Evolutionary conservation across 306 rosid species (phyloP).

Genomic region (Lablab purpureus): DNA sequence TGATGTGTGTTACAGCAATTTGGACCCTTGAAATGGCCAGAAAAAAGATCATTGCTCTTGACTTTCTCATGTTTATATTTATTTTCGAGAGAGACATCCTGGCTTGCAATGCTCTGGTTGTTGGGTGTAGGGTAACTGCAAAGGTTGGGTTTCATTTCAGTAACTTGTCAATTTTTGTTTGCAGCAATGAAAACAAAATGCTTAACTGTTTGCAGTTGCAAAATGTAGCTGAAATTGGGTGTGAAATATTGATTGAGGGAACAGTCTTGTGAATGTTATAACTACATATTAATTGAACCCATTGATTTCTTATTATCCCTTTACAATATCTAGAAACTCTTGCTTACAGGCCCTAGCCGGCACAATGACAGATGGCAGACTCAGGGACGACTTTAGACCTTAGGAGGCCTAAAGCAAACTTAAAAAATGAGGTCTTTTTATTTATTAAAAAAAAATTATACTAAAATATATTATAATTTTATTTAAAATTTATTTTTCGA

Average conservation of each 20-base stretch:
- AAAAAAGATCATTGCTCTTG: conserved; percentile 29
- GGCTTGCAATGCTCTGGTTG: conserved; percentile 41
- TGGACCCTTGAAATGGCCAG: conserved; percentile 33
- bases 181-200: conserved; percentile 12
- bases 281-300: conserved; percentile 47
- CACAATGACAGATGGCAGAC: not conserved
- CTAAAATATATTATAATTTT: no score
- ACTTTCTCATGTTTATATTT: conserved; percentile 56
- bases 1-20: conserved; percentile 10
- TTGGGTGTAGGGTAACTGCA: conserved; percentile 36
- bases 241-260: conserved; percentile 25
- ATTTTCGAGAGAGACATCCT: conserved; percentile 33
- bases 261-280: conserved; percentile 58
- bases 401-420: no score
- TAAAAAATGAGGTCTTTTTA: no score
- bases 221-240: conserved; percentile 15
- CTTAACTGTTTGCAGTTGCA: not conserved
- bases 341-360: conserved; percentile 41
- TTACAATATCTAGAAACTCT: conserved; percentile 39
- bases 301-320: not conserved
- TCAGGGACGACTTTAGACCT: no score
- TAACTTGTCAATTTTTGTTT: not conserved
- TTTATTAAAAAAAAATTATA: no score
- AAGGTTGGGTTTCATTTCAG: conserved; percentile 39
- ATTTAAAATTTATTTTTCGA: no score